phyloP scores from a whole-genome alignment of 495 filamentous ascomycete genomes.

The Echria macrotheca region DNA sequence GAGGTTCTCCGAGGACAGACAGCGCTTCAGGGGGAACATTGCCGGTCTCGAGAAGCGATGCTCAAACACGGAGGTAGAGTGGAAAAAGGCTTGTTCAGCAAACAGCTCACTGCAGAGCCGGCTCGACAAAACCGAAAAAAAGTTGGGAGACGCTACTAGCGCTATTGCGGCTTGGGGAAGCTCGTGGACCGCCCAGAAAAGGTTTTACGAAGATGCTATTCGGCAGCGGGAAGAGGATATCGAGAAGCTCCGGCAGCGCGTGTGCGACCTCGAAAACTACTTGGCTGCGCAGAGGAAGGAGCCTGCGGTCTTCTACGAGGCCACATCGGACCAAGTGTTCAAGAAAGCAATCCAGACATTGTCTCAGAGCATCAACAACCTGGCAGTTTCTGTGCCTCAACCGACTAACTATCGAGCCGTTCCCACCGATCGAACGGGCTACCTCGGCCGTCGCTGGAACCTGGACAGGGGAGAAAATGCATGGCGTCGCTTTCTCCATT shows the following conservation, averaged over 20 bases:
- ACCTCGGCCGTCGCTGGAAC: neutral
- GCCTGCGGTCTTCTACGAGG: neutral
- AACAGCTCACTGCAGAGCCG: too few relatives aligned
- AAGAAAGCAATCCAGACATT: neutral
- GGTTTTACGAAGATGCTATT: neutral
- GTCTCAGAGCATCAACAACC: neutral
- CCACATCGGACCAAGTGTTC: neutral
- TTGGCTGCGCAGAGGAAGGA: neutral
- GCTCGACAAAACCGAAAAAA: too few relatives aligned
- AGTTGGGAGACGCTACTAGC: too few relatives aligned
- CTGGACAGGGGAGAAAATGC: neutral
- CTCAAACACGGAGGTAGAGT: too few relatives aligned
- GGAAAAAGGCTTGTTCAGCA: too few relatives aligned
- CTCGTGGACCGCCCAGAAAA: neutral
- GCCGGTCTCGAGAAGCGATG: too few relatives aligned
- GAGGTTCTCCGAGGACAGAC: too few relatives aligned
- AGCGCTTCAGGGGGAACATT: too few relatives aligned
- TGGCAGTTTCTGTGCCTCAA: neutral
- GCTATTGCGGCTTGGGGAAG: neutral
- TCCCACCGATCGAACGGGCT: neutral
- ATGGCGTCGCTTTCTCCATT: conserved; percentile 2
- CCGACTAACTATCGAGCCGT: neutral
- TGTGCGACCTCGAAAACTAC: neutral
- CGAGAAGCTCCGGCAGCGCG: neutral
- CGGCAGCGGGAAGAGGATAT: neutral